Conservation (phyloP, 208 protist species). For the Trypanosoma scelopori region DNA sequence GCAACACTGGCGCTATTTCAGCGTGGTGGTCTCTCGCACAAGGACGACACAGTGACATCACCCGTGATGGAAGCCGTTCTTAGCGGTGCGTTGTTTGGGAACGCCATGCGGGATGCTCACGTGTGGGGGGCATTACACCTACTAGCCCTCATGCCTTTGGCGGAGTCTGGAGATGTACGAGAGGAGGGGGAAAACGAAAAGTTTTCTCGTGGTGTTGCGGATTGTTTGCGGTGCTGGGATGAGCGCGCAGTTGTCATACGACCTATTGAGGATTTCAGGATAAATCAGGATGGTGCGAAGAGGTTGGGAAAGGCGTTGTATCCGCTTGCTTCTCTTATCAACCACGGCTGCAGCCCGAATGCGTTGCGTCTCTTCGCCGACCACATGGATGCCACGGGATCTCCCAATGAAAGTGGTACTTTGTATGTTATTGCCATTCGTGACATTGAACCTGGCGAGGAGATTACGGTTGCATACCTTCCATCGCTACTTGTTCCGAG, state of each 20-base stretch:
- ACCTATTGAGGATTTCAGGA: slow-evolving; percentile 25
- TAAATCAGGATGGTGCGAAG: neutral
- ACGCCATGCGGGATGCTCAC: neutral
- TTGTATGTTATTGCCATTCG: slow-evolving; percentile 56
- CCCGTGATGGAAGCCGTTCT: slow-evolving; percentile 1
- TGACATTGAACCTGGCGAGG: slow-evolving; percentile 59
- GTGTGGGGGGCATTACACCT: slow-evolving; percentile 22
- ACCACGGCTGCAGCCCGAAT: slow-evolving; percentile 68
- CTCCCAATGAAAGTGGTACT: neutral
- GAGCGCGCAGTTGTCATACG: slow-evolving; percentile 9
- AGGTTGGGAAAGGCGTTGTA: slow-evolving; percentile 23
- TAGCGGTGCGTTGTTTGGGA: slow-evolving; percentile 16
- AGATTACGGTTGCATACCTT: slow-evolving; percentile 71
- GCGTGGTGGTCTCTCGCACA: slow-evolving; percentile 13
- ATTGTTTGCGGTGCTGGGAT: slow-evolving; percentile 20
- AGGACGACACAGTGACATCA: neutral
- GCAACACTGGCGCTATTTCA: slow-evolving; percentile 18
- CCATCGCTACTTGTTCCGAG: slow-evolving; percentile 36
- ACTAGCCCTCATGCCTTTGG: slow-evolving; percentile 5
- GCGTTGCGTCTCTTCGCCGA: slow-evolving; percentile 40
- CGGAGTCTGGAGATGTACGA: neutral
- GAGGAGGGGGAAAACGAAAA: neutral
- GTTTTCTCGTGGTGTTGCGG: slow-evolving; percentile 10
- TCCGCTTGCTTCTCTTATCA: slow-evolving; percentile 41
- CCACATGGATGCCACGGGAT: neutral